Evolutionary conservation across 495 filamentous ascomycete species (phyloP).

Genomic region (Amphirosellinia nigrospora): DNA sequence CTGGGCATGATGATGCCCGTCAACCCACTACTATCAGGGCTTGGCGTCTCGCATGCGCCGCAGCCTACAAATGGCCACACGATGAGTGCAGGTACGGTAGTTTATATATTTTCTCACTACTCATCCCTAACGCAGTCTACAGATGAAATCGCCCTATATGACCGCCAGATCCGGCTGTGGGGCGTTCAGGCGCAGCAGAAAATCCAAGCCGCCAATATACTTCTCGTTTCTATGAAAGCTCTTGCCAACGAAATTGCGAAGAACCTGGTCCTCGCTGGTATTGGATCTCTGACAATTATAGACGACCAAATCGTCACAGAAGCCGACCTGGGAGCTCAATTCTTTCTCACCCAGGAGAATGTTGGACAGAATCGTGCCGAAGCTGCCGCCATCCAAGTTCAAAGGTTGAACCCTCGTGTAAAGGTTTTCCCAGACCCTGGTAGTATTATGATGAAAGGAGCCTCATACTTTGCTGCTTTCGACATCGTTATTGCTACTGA

Average conservation of each 20-base stretch:
- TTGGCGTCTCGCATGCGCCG: background rate
- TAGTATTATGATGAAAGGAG: constrained; percentile 66
- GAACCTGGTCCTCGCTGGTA: constrained; percentile 94
- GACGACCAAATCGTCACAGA: constrained; percentile 80
- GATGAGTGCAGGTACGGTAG: constrained; percentile 26
- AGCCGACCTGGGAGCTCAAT: constrained; percentile 85
- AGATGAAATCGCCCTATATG: constrained; percentile 98
- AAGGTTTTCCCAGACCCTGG: constrained; percentile 70
- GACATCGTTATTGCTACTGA: constrained; percentile 93
- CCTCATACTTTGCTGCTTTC: constrained; percentile 76
- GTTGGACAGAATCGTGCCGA: constrained; percentile 85
- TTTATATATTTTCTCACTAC: background rate
- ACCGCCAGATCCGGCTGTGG: constrained; percentile 98
- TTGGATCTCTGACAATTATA: constrained; percentile 87
- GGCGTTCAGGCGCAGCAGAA: constrained; percentile 91
- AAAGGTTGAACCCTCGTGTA: constrained; percentile 89
- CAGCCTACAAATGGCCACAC: constrained; percentile 22
- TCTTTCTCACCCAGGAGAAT: constrained; percentile 75
- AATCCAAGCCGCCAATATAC: constrained; percentile 87
- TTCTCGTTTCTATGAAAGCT: constrained; percentile 85
- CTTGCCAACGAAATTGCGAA: constrained; percentile 97
- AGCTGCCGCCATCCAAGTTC: constrained; percentile 78
- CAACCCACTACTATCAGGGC: constrained; percentile 5
- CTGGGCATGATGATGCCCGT: constrained; percentile 7
- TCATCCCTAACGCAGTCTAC: background rate